phyloP scores from a whole-genome alignment of 352 stramenopile species.

The Phytopythium delawarense region DNA sequence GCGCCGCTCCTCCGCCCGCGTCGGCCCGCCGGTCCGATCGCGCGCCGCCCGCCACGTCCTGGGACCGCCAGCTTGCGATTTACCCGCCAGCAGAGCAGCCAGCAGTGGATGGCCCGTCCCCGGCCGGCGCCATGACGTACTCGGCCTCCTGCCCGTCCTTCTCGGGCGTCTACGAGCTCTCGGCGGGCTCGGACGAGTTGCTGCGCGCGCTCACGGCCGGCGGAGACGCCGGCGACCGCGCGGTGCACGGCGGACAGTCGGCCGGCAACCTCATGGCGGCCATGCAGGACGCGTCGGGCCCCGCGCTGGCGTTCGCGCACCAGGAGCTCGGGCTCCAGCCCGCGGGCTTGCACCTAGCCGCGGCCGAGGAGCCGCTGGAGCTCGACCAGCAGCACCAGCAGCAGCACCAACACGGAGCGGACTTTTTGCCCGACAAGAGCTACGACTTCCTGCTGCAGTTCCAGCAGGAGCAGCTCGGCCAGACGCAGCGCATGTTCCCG shows the following conservation, averaged over 20 bases:
- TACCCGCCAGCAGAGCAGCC: neutral
- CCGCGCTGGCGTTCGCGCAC: constrained; percentile 1
- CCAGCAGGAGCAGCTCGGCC: constrained; percentile 45
- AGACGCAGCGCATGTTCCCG: constrained; percentile 42
- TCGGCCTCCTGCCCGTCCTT: constrained; percentile 76
- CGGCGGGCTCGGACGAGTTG: constrained; percentile 31
- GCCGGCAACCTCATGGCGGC: constrained; percentile 12
- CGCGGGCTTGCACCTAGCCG: constrained; percentile 14
- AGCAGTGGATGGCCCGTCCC: constrained; percentile 2
- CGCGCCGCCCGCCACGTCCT: neutral
- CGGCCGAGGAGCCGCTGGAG: constrained; percentile 22
- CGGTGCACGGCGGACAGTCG: constrained; percentile 12
- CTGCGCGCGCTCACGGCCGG: constrained; percentile 29
- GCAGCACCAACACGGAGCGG: neutral
- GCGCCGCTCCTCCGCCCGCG: neutral
- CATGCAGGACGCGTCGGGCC: neutral
- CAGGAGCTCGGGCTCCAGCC: constrained; percentile 1
- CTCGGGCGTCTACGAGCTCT: constrained; percentile 54
- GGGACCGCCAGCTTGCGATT: neutral
- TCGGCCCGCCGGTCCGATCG: neutral
- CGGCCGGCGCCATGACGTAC: constrained; percentile 33
- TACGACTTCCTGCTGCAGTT: constrained; percentile 62
- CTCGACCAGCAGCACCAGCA: constrained; percentile 7
- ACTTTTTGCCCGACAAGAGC: constrained; percentile 28
- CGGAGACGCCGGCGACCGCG: constrained; percentile 20